These are phyloP conservation scores for Tolypocladium cylindrosporum DNA, from an alignment of 2,329 filamentous ascomycete species.

Conservation along the genomic window DNA sequence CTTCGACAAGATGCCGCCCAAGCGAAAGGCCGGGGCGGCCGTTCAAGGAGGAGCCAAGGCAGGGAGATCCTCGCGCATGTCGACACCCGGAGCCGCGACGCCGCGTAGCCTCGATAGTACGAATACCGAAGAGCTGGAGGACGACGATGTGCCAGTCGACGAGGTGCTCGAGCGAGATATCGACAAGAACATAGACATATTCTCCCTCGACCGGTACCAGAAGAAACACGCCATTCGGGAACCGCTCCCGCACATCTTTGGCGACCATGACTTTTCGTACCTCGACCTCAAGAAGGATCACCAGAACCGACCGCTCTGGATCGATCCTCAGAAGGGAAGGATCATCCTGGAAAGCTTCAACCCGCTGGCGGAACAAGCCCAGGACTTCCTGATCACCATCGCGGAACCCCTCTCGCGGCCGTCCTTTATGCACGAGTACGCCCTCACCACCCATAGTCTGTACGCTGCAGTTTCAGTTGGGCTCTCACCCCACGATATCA, in stretches of 20 bases:
- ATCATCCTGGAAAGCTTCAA: slow-evolving; percentile 95
- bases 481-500: slow-evolving; percentile 81
- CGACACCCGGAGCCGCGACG: slow-evolving; percentile 51
- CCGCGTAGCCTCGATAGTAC: slow-evolving; percentile 45
- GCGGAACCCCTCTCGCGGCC: slow-evolving; percentile 88
- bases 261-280: slow-evolving; percentile 64
- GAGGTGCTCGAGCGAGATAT: slow-evolving; percentile 43
- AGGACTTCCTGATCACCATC: slow-evolving; percentile 93
- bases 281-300: slow-evolving; percentile 80
- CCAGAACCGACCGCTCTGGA: slow-evolving; percentile 83
- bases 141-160: slow-evolving; percentile 40
- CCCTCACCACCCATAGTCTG: slow-evolving; percentile 81
- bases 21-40: slow-evolving; percentile 53
- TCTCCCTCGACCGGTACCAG: slow-evolving; percentile 43
- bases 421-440: slow-evolving; percentile 87
- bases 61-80: slow-evolving; percentile 45
- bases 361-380: slow-evolving; percentile 73
- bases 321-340: slow-evolving; percentile 74
- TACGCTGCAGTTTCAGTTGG: slow-evolving; percentile 95
- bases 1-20: slow-evolving; percentile 48
- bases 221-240: slow-evolving; percentile 32
- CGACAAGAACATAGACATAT: slow-evolving; percentile 49
- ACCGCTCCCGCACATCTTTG: slow-evolving; percentile 35
- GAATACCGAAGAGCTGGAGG: slow-evolving; percentile 34
- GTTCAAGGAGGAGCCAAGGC: slow-evolving; percentile 41